Base-by-base conservation (phyloP, 768 basidiomycete genomes). In the Phaffia australis region DNA sequence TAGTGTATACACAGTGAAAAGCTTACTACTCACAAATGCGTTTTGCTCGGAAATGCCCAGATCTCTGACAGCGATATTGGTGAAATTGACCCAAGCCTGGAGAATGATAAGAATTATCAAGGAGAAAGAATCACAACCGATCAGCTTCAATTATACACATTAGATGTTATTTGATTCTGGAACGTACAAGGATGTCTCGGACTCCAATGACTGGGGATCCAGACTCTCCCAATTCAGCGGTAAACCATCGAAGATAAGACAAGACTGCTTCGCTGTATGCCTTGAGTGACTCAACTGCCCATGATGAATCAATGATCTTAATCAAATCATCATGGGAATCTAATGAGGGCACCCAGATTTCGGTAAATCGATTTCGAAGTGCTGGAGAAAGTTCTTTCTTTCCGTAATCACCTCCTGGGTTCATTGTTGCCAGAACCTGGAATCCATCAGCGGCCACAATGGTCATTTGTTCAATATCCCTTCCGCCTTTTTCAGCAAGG, bases 331-430 rank as follows among this genome's bases (percentile, higher is more conserved):
- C 72, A 21, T 84, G 80, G 67, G 84, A 80, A 65, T 88, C 84
- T 35, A 97, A 82, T 21, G 85, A 79, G 3, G 94, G 93, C 0
- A 99, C 95, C 94, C 95, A 99, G 42, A 99, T 94, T 75, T 99
- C 95, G 3, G 95, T 99, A 78, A 99, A 99, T 5, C 95, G 84
- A 77, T 98, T 99, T 23, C 95, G 84, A 49, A 99, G 79, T 0
- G 95, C 95, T 42, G 93, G 94, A 1, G 95, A 98, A 1, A 99
- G 79, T 74, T 99, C 95, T 75, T 98, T 99, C 80, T 99, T 99
- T 27, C 95, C 95, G 72, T 93, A 98, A 73, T 99, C 95, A 18
- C 95, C 95, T 23, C 95, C 95, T 0, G 95, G 95, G 75, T 99
- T 99, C 95, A 99, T 99, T 2, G 95, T 98, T 2, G 95, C 91